Base-by-base conservation (phyloP, 2,329 filamentous ascomycete species). In the Phyllosticta ampelicida region DNA sequence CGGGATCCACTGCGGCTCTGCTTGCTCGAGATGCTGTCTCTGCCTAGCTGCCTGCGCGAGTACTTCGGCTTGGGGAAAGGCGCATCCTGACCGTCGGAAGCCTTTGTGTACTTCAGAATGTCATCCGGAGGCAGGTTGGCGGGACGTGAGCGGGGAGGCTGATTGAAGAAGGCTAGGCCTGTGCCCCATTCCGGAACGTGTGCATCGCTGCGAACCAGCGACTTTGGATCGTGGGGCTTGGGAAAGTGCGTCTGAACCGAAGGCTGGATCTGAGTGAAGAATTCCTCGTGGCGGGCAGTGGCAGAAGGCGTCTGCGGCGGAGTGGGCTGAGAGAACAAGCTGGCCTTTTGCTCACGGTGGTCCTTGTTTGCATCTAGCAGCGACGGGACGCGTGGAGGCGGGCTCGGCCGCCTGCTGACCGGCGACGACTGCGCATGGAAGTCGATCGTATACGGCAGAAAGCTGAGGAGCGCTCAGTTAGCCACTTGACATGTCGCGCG, bases 401-500 rank as follows among this genome's bases (percentile, higher is more conserved):
- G 60, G 60, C 60, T 66, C 20, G 61, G 62, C 48, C 61, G 63
- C 29, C 63, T 67, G n/a, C 53, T 55, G 59, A 62, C 62, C 28
- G 72, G 65, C 8, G 62, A 78, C 10, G 83, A 82, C 59, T 88
- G 78, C 65, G 86, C 85, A 56, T 76, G 69, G 72, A 97, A 97
- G 72, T 95, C 86, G 67, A 96, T 80, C 48, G 92, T 97, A 71
- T 95, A 91, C 30, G 92, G 92, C 36, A 96, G 82, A 70, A 96
- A 96, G 59, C 91, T 96, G 54, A 63, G 52, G 9, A 56, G 10
- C 20, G 13, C 28, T 44, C 13, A 26, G 48, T 54, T 48, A 54
- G 44, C 49, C 19, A 48, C n/a, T 36, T 36, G 36, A 16, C 13
- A 19, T 6, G 36, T n/a, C 13, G n/a, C 13, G 36, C n/a, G 36